These are phyloP conservation scores for Oropetium thomaeum DNA, from an alignment of 176 grass and related monocot species.

Conservation along the genomic window DNA sequence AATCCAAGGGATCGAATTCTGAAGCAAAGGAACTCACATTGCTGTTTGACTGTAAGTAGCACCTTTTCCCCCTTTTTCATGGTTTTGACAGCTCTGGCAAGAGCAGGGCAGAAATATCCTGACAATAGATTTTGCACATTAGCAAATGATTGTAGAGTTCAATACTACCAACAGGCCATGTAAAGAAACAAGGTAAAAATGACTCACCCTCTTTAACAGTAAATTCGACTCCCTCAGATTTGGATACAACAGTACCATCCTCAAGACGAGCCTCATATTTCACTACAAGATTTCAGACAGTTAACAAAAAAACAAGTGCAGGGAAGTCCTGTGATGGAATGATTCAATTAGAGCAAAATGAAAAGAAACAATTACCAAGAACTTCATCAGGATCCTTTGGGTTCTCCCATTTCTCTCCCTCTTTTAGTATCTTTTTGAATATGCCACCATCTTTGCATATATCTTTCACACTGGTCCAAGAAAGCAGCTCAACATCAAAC, in stretches of 20 bases:
- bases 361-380: slow-evolving; percentile 60
- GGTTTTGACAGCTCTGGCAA: slow-evolving; percentile 80
- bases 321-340: background rate
- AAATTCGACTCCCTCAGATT: slow-evolving; percentile 76
- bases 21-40: slow-evolving; percentile 57
- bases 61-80: slow-evolving; percentile 91
- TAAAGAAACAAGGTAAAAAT: background rate
- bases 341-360: background rate
- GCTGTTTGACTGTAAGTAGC: slow-evolving; percentile 83
- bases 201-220: slow-evolving; percentile 86
- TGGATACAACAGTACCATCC: slow-evolving; percentile 72
- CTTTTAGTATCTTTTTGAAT: slow-evolving; percentile 79
- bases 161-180: background rate
- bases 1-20: background rate
- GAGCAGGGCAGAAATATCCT: slow-evolving; percentile 79
- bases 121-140: slow-evolving; percentile 25
- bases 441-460: slow-evolving; percentile 96
- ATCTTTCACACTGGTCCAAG: slow-evolving; percentile 88
- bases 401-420: slow-evolving; percentile 97
- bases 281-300: slow-evolving; percentile 37
- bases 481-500: slow-evolving; percentile 94
- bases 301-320: background rate
- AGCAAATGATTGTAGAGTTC: background rate
- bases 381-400: slow-evolving; percentile 96
- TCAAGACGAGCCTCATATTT: slow-evolving; percentile 84